Base-by-base conservation (phyloP, 352 stramenopile species). In the Chrysophaeum taylorii region DNA sequence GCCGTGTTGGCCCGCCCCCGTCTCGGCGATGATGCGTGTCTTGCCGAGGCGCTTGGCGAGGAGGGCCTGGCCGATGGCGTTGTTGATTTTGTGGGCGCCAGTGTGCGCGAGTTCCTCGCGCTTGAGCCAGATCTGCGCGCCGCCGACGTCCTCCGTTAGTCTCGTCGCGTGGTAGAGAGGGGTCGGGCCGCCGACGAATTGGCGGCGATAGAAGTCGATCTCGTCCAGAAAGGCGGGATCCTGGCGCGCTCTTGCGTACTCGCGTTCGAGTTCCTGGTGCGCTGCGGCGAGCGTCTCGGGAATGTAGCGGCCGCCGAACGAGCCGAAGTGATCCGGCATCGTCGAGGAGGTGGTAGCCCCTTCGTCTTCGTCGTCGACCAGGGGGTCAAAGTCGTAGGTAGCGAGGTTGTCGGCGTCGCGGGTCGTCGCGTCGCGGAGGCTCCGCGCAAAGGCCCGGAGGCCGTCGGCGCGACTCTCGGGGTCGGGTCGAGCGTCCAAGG, bases 51-150 rank as follows among this genome's bases (percentile, higher is more conserved):
- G 88, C 79, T 96, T 97, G 62, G 92, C 92, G 31, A 98, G 79
- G 52, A 98, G 82, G 2, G 89, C 92, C 76, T 98, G 92, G 9
- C 92, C 94, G 71, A 99, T 86, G 29, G 93, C 93, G 78, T 98
- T 98, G 85, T 99, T 99, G 81, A 99, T 98, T 79, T 98, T 99
- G 88, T 98, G 94, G 4, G 94, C 92, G 54, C 94, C 94, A 15
- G 94, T 99, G 81, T 98, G 94, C 14, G 90, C 90, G 53, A 99
- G 82, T 79, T 99, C 94, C 78, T 99, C 94, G 41, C 94, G 85
- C 81, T 99, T 99, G 68, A 98, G 84, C 91, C 92, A 99, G 78
- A 99, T 98, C 71, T 94, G 91, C 29, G 93, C 94, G 50, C 86
- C 85, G 43, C 90, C 89, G 43, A 91, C 87, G 66, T 93, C 81